Evolutionary conservation across 2,329 filamentous ascomycete species (phyloP).

Genomic region (Pleurostoma richardsiae): DNA sequence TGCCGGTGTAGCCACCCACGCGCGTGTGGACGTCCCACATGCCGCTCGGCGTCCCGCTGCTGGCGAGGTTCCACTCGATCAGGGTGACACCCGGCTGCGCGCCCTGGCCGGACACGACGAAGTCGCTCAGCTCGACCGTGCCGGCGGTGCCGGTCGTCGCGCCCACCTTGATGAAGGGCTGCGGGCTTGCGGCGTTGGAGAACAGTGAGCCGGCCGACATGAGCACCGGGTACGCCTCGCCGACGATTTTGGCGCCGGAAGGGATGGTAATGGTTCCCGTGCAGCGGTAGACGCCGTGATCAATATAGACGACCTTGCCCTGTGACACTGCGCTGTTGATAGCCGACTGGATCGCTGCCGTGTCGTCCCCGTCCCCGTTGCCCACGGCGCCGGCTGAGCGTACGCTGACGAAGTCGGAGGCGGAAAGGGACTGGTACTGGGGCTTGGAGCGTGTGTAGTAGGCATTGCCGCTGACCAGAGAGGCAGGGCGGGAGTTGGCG

Average conservation of each 20-base stretch:
- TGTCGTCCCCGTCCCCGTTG: constrained; percentile 55
- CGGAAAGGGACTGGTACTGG: constrained; percentile 57
- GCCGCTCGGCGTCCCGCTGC: constrained; percentile 35
- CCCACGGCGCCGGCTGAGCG: constrained; percentile 30
- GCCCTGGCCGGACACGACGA: constrained; percentile 65
- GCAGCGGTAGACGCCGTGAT: constrained; percentile 50
- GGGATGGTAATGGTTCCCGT: constrained; percentile 42
- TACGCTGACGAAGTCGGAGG: constrained; percentile 51
- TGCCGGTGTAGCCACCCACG: constrained; percentile 66
- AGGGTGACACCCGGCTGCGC: constrained; percentile 62
- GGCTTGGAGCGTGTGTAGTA: constrained; percentile 67
- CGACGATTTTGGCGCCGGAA: constrained; percentile 44
- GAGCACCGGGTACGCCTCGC: constrained; percentile 48
- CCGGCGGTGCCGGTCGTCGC: constrained; percentile 54
- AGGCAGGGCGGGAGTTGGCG: constrained; percentile 40
- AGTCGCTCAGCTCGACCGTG: constrained; percentile 64
- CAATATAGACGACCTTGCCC: constrained; percentile 50
- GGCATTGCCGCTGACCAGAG: constrained; percentile 42
- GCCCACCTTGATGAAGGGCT: constrained; percentile 58
- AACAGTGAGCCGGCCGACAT: constrained; percentile 53
- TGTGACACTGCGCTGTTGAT: constrained; percentile 42
- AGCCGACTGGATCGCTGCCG: constrained; percentile 51
- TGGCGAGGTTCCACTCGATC: constrained; percentile 66
- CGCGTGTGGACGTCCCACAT: constrained; percentile 75
- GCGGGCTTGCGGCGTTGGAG: constrained; percentile 52